Evolutionary conservation across 164 flowering plant species (phyloP).

Genomic region (Nelumbo lutea): DNA sequence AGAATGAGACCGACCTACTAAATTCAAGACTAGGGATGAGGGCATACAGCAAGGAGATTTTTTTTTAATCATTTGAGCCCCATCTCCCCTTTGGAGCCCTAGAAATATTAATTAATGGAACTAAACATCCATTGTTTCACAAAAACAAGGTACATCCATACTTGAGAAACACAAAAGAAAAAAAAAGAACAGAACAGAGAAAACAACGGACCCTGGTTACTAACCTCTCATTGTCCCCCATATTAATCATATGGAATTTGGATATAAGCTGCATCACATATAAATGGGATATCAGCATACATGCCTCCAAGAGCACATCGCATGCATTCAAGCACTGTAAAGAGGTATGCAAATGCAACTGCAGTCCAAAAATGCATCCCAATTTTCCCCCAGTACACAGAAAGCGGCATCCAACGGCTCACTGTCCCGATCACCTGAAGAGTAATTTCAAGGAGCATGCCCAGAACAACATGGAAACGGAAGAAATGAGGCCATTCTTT

Average conservation of each 20-base stretch:
- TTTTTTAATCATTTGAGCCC: too few species aligned
- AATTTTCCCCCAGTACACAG: conserved; percentile 67
- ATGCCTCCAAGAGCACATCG: conserved; percentile 73
- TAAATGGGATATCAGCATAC: conserved; percentile 89
- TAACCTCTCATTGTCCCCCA: background rate
- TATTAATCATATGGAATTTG: conserved; percentile 75
- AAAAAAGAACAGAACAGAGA: too few species aligned
- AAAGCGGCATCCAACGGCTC: conserved; percentile 70
- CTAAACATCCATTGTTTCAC: too few species aligned
- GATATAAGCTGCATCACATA: conserved; percentile 81
- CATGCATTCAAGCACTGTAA: conserved; percentile 76
- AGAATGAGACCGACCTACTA: too few species aligned
- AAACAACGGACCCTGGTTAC: background rate
- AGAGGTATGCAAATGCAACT: conserved; percentile 55
- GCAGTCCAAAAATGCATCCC: conserved; percentile 85
- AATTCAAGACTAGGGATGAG: too few species aligned
- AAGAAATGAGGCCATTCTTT: conserved; percentile 95
- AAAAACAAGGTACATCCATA: too few species aligned
- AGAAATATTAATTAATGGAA: too few species aligned
- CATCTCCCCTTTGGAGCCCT: too few species aligned
- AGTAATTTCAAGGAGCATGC: conserved; percentile 74
- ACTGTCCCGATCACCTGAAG: conserved; percentile 64
- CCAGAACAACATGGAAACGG: conserved; percentile 84
- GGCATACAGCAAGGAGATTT: too few species aligned
- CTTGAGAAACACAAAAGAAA: too few species aligned